Evolutionary conservation across 2,329 filamentous ascomycete species (phyloP).

Genomic region (Ilyonectria sp.): DNA sequence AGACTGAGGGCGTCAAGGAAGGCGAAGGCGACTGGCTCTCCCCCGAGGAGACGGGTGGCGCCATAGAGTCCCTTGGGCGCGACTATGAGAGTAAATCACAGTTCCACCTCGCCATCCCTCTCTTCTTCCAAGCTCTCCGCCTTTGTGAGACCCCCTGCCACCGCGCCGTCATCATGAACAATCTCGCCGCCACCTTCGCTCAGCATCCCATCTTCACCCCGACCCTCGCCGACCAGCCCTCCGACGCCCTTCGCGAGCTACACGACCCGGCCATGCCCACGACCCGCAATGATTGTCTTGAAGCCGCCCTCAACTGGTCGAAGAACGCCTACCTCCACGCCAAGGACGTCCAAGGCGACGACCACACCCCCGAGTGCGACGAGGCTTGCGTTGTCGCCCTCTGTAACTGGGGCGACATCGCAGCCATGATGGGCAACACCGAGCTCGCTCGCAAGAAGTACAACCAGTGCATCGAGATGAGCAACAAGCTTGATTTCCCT

Average conservation of each 20-base stretch:
- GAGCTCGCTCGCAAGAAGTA: slow-evolving; percentile 78
- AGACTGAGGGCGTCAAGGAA: slow-evolving; percentile 76
- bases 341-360: slow-evolving; percentile 74
- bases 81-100: slow-evolving; percentile 82
- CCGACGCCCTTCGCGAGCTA: slow-evolving; percentile 48
- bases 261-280: slow-evolving; percentile 52
- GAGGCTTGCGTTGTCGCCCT: slow-evolving; percentile 85
- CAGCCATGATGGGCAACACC: slow-evolving; percentile 78
- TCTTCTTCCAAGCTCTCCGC: slow-evolving; percentile 88
- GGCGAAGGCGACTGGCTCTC: slow-evolving; percentile 81
- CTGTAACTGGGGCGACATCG: slow-evolving; percentile 90
- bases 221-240: slow-evolving; percentile 41
- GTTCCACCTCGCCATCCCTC: slow-evolving; percentile 85
- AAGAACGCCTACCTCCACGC: slow-evolving; percentile 80
- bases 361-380: slow-evolving; percentile 85
- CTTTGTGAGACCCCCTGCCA: slow-evolving; percentile 80
- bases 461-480: slow-evolving; percentile 76
- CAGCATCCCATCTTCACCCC: slow-evolving; percentile 70
- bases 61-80: slow-evolving; percentile 82
- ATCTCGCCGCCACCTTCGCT: slow-evolving; percentile 80
- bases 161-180: slow-evolving; percentile 88
- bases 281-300: slow-evolving; percentile 74
- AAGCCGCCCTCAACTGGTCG: slow-evolving; percentile 84
- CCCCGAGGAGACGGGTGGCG: slow-evolving; percentile 79
- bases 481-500: slow-evolving; percentile 66